These are phyloP conservation scores for Rostrohypoxylon terebratum DNA, from an alignment of 495 filamentous ascomycete species.

Conservation along the genomic window DNA sequence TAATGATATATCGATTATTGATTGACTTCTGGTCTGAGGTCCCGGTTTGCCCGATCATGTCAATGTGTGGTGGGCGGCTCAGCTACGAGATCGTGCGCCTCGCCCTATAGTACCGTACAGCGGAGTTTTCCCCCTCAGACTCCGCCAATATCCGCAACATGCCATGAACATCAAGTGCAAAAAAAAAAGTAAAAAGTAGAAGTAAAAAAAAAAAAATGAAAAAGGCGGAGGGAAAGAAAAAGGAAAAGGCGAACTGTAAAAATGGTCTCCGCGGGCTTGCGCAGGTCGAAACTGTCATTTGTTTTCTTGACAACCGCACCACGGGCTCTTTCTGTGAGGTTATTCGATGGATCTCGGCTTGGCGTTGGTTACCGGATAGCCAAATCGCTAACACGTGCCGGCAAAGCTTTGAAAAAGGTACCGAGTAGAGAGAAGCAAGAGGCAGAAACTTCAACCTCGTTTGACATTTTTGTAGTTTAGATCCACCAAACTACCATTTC, in stretches of 20 bases:
- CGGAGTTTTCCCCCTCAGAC: background rate
- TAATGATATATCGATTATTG: background rate
- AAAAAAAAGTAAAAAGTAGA: too few species aligned
- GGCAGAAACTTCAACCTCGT: background rate
- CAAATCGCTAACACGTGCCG: background rate
- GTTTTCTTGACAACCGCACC: background rate
- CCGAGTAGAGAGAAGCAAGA: background rate
- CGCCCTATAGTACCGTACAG: background rate
- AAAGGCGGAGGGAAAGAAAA: background rate
- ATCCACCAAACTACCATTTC: background rate
- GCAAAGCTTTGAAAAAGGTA: background rate
- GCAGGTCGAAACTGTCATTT: background rate
- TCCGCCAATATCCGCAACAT: background rate
- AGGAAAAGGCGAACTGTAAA: background rate
- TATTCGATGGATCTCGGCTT: slow-evolving; percentile 4
- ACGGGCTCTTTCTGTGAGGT: background rate
- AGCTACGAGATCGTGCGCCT: background rate
- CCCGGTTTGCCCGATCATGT: background rate
- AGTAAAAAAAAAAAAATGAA: too few species aligned
- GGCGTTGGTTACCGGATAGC: background rate
- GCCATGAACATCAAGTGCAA: background rate
- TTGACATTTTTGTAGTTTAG: background rate
- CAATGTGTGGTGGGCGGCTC: background rate
- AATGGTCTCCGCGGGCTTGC: background rate
- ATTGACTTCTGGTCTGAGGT: background rate